Base-by-base conservation (phyloP, 129 eudicot species). In the Apium graveolens region DNA sequence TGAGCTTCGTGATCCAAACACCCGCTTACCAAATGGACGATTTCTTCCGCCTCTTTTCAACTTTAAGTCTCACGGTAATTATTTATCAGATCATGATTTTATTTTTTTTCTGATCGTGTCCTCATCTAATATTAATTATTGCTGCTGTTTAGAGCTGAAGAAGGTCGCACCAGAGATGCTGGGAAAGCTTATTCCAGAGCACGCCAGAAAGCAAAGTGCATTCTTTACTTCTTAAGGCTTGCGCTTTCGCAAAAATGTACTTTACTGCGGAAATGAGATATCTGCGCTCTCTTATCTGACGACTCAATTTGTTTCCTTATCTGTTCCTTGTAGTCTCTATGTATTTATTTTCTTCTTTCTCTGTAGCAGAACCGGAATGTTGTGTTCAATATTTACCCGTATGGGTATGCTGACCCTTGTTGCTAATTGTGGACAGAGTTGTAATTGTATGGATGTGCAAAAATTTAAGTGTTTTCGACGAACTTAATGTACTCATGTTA, bases 1-100 rank as follows among this genome's bases (percentile, higher is more conserved):
- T 79, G 98, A 93, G 87, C 81, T 93, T 48, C 98, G 96, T 84
- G 98, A 93, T 82, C 91, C 96, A 44, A 89, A 86, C 80, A 85
- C 96, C 35, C 87, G 96, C 70, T 85, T 93, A 57, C 98, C 98
- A 75, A 93, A 88, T 70, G 96, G 98, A 48, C 93, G 96, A 31
- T 82, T 81, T 37, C 89, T 93, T 78, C 98, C 98, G 35, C 98
- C 98, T 7, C 86, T 93, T 29, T 93, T 93, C 83, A 93, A 93
- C 87, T 93, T 93, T 24, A 93, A 90, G 84, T 79, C 94, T 70
- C 96, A 90, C 66, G 98, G 98, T 93, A 88, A 80, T 70, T 75
- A 77, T 39, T 42, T 7, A 1, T 73, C 29, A 41, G 18, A 60
- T 45, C 14, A 10, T 73, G 53, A 17, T 49, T 79, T 6, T 7